Percentiles rank a stretch among this genome's conserved stretches.
These are phyloP conservation scores for Cetraspora pellucida DNA, from an alignment of 192 early-diverging fungal genomes.

Conservation along the genomic window DNA sequence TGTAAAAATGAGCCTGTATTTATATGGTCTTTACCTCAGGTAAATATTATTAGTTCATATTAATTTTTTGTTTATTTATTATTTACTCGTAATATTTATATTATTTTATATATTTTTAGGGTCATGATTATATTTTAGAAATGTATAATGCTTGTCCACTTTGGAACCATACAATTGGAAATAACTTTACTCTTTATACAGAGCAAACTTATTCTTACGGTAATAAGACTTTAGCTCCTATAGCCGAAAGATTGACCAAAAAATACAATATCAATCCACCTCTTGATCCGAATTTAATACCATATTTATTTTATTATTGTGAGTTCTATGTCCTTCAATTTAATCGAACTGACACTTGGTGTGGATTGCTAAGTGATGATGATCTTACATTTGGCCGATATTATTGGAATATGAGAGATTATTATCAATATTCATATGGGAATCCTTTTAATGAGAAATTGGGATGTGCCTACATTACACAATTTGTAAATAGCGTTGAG, in stretches of 20 bases:
- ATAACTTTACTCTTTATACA: neutral
- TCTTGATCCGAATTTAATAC: neutral
- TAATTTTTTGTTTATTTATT: neutral
- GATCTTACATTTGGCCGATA: neutral
- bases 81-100: neutral
- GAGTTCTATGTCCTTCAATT: neutral
- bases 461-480: neutral
- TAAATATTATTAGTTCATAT: neutral
- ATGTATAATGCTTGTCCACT: neutral
- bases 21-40: neutral
- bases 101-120: neutral
- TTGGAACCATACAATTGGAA: neutral
- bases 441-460: neutral
- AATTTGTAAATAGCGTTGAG: neutral
- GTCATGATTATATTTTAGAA: neutral
- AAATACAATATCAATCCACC: neutral
- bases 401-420: neutral
- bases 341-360: constrained; percentile 4
- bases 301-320: neutral
- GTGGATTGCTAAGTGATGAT: neutral
- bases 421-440: neutral
- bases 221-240: neutral
- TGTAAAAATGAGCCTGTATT: constrained; percentile 3
- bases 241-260: neutral
- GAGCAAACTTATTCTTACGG: constrained; percentile 6